Conservation (phyloP, 2,329 filamentous ascomycete species). For the Fusarium aywerte region DNA sequence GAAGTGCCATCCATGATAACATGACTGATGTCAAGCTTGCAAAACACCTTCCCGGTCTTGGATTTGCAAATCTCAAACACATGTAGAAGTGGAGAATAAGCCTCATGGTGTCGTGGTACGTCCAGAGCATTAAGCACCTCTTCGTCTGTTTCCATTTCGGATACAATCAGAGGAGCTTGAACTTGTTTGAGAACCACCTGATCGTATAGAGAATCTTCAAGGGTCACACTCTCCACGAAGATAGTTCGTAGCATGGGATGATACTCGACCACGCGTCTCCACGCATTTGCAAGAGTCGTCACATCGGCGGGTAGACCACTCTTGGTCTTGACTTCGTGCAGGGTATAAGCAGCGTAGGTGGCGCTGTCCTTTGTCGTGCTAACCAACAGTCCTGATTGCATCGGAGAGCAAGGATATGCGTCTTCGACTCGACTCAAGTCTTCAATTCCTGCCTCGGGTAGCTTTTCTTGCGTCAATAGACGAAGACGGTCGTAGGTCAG, state of each 20-base stretch:
- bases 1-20: constrained; percentile 40
- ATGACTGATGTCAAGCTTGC: constrained; percentile 39
- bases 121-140: constrained; percentile 10
- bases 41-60: constrained; percentile 41
- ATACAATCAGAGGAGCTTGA: constrained; percentile 10
- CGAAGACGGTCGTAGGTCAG: constrained; percentile 35
- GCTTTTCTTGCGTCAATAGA: constrained; percentile 22
- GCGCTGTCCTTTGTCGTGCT: constrained; percentile 55
- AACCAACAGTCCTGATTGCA: constrained; percentile 54
- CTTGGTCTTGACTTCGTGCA: constrained; percentile 40
- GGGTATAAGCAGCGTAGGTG: constrained; percentile 49
- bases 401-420: constrained; percentile 52
- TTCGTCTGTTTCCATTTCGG: constrained; percentile 24
- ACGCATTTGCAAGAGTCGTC: constrained; percentile 21
- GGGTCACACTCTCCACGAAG: constrained; percentile 59
- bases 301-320: constrained; percentile 37
- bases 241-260: constrained; percentile 59
- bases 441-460: constrained; percentile 20
- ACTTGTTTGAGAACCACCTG: constrained; percentile 55
- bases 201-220: constrained; percentile 57
- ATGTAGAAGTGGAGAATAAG: constrained; percentile 18
- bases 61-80: constrained; percentile 33
- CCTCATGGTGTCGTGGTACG: constrained; percentile 11
- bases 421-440: constrained; percentile 38
- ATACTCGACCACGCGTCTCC: constrained; percentile 56